phyloP scores from a whole-genome alignment of 305 asterid species.

The Withania somnifera region DNA sequence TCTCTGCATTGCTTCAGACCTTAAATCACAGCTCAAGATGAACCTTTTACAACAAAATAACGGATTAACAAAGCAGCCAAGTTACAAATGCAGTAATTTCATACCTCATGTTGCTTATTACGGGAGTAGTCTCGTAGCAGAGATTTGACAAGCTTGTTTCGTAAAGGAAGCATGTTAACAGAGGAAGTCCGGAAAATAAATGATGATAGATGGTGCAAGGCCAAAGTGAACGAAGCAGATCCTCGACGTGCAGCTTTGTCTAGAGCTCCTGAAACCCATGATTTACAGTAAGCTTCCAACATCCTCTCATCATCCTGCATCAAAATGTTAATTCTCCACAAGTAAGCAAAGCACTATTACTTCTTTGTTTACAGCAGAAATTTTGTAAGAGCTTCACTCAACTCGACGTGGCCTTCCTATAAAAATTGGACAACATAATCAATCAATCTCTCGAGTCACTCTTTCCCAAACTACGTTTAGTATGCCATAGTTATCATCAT shows the following conservation, averaged over 20 bases:
- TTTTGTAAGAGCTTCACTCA: neutral
- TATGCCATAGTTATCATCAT: neutral
- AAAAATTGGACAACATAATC: neutral
- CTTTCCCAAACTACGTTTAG: neutral
- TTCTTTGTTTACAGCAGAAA: neutral
- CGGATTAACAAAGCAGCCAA: neutral
- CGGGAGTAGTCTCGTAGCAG: conserved; percentile 63
- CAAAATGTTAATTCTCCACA: neutral
- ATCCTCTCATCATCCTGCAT: conserved; percentile 71
- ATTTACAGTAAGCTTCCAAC: conserved; percentile 65
- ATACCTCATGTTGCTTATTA: conserved; percentile 70
- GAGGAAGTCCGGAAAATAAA: conserved; percentile 40
- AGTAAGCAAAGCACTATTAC: neutral
- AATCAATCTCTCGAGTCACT: neutral
- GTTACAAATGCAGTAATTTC: neutral
- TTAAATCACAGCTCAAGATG: neutral
- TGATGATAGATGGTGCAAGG: conserved; percentile 66
- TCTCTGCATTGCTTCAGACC: neutral
- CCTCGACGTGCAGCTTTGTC: conserved; percentile 62
- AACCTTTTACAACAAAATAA: neutral
- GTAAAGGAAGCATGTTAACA: conserved; percentile 28
- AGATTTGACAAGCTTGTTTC: conserved; percentile 59
- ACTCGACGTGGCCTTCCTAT: neutral
- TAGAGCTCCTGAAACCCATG: conserved; percentile 85
- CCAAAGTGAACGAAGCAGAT: conserved; percentile 52